Evolutionary conservation across 768 basidiomycete species (phyloP).

Genomic region (Myochromella boudieri): DNA sequence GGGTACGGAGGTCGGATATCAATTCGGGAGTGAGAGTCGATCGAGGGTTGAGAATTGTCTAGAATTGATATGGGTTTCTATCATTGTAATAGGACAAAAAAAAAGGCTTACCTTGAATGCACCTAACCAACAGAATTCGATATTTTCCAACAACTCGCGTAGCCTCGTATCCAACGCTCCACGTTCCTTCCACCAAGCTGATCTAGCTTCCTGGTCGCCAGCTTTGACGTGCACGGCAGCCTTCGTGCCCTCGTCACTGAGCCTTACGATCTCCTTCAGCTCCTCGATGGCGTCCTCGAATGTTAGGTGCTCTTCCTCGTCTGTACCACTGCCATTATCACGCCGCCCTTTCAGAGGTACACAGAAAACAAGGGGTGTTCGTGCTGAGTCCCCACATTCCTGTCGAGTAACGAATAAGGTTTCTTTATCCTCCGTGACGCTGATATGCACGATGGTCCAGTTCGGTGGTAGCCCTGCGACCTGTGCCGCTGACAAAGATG

Average conservation of each 20-base stretch:
- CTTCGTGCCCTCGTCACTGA: conserved; percentile 66
- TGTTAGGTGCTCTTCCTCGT: conserved; percentile 69
- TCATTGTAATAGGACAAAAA: not conserved
- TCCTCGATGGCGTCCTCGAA: conserved; percentile 75
- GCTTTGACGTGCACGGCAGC: conserved; percentile 69
- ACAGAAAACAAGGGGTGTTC: conserved; percentile 76
- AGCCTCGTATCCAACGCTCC: conserved; percentile 74
- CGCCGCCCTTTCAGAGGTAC: conserved; percentile 84
- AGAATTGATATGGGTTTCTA: conserved; percentile 4
- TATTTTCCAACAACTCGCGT: conserved; percentile 70
- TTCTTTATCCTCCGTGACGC: conserved; percentile 77
- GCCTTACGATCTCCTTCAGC: conserved; percentile 74
- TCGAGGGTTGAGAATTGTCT: conserved; percentile 66
- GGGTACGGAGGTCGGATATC: conserved; percentile 57
- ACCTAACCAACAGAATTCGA: conserved; percentile 97
- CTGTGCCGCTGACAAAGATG: conserved; percentile 40
- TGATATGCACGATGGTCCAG: conserved; percentile 87
- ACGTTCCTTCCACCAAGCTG: conserved; percentile 87
- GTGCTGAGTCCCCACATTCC: conserved; percentile 42
- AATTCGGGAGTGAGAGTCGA: conserved; percentile 40
- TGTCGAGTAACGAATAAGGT: conserved; percentile 85
- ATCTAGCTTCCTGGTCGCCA: conserved; percentile 62
- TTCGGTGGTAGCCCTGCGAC: conserved; percentile 57
- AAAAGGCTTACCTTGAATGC: conserved; percentile 81
- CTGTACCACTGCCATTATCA: conserved; percentile 65